Conservation (phyloP, 2,329 filamentous ascomycete species). For the Hirsutella rhossiliensis region DNA sequence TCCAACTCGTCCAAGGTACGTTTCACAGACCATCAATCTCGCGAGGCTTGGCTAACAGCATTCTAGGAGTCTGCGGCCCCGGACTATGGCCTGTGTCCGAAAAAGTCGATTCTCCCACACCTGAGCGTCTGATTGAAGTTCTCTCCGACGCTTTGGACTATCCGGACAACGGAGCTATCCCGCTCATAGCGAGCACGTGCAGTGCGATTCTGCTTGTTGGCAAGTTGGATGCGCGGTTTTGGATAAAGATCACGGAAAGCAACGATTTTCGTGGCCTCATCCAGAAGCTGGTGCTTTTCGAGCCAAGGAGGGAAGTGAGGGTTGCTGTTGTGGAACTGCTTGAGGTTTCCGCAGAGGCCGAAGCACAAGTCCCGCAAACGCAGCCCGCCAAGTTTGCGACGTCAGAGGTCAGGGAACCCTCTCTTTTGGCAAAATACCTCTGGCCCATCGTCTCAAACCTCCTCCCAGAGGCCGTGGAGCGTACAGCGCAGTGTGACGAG, state of each 20-base stretch:
- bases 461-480: slow-evolving; percentile 17
- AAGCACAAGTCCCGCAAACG: slow-evolving; percentile 2
- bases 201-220: slow-evolving; percentile 17
- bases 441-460: slow-evolving; percentile 21
- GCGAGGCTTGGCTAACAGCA: not conserved
- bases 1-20: slow-evolving; percentile 15
- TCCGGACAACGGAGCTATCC: slow-evolving; percentile 11
- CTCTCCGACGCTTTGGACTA: slow-evolving; percentile 11
- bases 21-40: not conserved
- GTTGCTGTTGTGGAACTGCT: slow-evolving; percentile 20
- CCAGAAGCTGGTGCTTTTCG: slow-evolving; percentile 14
- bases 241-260: slow-evolving; percentile 12
- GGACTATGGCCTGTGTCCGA: not conserved
- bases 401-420: not conserved
- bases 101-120: slow-evolving; percentile 17
- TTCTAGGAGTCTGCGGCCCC: not conserved
- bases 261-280: slow-evolving; percentile 10
- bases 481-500: slow-evolving; percentile 29
- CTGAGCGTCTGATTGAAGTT: slow-evolving; percentile 11
- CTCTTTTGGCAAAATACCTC: slow-evolving; percentile 12
- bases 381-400: not conserved
- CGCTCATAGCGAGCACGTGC: slow-evolving; percentile 14
- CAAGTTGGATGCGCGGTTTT: slow-evolving; percentile 14
- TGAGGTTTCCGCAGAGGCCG: slow-evolving; percentile 13
- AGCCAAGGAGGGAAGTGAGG: slow-evolving; percentile 15